Base-by-base conservation (phyloP, 2,329 filamentous ascomycete species). In the Stachybotrys elegans region DNA sequence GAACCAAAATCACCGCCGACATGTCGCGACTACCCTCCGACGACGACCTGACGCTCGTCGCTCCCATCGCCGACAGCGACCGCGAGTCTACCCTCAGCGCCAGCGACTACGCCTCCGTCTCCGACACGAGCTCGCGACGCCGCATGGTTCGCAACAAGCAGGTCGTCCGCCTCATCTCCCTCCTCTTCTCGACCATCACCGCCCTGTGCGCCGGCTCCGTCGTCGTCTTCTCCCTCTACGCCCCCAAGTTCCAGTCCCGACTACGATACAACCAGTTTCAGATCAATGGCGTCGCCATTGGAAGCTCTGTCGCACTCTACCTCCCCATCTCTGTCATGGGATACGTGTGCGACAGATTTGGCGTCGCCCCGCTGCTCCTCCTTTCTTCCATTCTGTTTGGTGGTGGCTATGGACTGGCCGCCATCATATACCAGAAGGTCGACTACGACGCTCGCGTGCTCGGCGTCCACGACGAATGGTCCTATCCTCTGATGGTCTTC, bases 151-250 rank as follows among this genome's bases (percentile, higher is more conserved):
- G 53, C 34, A 54, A 51, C 41, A 67, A 62, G 43, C 55, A 60
- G 25, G 43, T 57, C n/a, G 49, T 67, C 22, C 73, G 72, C 45
- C 51, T 65, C 51, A 44, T 76, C 37, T 73, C 79, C 44, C 81
- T 83, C 55, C 51, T 73, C 22, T 69, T 71, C 19, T 73, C 80
- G 22, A 72, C 82, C 22, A 50, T 80, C 14, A 72, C 73, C 14
- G 72, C 79, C 13, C 76, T 96, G 23, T 93, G 88, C 62, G 92
- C 90, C 22, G 93, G 92, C 49, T 94, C 88, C 57, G 88, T 97
- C 58, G 90, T 89, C 40, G 87, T 90, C 40, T 98, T 93, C 71
- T 95, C 90, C 27, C 81, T 98, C 23, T 98, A 97, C 63, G 93
- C 87, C 8, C 91, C 88, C 53, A 75, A 94, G 39, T 89, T 98